Conservation (phyloP, 176 grass and related monocot species). For the Oryza coarctata region DNA sequence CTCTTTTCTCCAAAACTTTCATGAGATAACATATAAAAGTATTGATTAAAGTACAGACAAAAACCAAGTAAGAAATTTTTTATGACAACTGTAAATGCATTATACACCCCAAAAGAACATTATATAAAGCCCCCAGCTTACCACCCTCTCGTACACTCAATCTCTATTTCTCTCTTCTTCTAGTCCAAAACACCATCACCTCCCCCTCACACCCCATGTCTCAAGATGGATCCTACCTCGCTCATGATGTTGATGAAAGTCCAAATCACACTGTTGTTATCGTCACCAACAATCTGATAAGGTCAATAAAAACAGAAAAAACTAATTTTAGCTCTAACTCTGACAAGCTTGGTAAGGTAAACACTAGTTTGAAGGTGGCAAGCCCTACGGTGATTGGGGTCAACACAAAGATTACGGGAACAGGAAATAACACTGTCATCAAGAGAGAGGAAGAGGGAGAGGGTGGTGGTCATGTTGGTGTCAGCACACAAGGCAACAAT, state of each 20-base stretch:
- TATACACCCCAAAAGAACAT: background rate
- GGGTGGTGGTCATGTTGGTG: background rate
- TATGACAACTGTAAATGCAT: background rate
- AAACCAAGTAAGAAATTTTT: background rate
- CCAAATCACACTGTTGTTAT: background rate
- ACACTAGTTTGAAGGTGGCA: background rate
- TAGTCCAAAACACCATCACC: background rate
- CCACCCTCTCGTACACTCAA: background rate
- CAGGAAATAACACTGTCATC: background rate
- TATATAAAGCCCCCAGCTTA: background rate
- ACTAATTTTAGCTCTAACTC: background rate
- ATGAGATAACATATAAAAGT: background rate
- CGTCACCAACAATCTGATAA: background rate
- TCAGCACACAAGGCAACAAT: background rate
- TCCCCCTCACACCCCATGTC: background rate
- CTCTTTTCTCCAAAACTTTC: background rate
- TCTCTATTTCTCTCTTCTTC: background rate
- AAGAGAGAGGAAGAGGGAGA: background rate
- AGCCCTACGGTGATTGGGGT: background rate
- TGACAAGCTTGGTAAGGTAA: background rate
- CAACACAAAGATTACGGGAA: background rate
- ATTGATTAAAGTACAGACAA: background rate
- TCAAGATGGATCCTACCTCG: background rate
- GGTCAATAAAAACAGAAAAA: background rate
- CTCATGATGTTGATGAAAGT: background rate